Conservation (phyloP, 1,139 yeast species). For the Keqinozyma sinolaborantium region DNA sequence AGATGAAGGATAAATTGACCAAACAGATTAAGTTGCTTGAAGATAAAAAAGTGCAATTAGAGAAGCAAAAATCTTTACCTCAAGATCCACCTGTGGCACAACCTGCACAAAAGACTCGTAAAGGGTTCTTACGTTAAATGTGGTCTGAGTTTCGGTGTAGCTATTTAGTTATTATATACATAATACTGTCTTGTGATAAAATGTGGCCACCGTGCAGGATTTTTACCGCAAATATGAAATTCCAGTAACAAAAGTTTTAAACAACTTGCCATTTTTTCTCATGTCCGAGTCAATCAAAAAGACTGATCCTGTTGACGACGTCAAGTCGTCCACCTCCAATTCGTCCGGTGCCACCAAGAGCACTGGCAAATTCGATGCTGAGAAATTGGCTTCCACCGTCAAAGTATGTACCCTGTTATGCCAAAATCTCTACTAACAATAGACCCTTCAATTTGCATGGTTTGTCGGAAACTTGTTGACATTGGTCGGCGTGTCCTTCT, state of each 20-base stretch:
- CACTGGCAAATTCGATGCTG: slow-evolving; percentile 7
- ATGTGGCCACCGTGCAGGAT: no score
- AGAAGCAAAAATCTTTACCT: slow-evolving; percentile 58
- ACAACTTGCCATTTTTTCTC: background rate
- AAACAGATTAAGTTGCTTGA: slow-evolving; percentile 87
- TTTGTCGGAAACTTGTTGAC: slow-evolving; percentile 70
- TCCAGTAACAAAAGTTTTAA: no score
- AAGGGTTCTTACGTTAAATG: slow-evolving; percentile 50
- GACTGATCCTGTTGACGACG: background rate
- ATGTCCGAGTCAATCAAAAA: background rate
- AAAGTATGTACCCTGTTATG: slow-evolving; percentile 10
- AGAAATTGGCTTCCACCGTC: slow-evolving; percentile 14
- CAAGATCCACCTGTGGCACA: slow-evolving; percentile 48
- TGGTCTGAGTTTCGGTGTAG: background rate
- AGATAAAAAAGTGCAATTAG: slow-evolving; percentile 84
- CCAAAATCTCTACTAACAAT: slow-evolving; percentile 10
- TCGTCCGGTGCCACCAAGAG: background rate
- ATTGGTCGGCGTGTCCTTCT: slow-evolving; percentile 51
- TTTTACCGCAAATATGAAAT: no score
- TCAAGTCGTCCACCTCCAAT: background rate
- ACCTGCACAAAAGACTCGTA: slow-evolving; percentile 37
- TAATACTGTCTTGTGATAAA: background rate
- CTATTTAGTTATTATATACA: slow-evolving; percentile 1
- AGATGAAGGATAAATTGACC: slow-evolving; percentile 90
- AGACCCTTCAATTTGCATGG: slow-evolving; percentile 59